Conservation (phyloP, 768 basidiomycete species). For the Mycena capillaripes region DNA sequence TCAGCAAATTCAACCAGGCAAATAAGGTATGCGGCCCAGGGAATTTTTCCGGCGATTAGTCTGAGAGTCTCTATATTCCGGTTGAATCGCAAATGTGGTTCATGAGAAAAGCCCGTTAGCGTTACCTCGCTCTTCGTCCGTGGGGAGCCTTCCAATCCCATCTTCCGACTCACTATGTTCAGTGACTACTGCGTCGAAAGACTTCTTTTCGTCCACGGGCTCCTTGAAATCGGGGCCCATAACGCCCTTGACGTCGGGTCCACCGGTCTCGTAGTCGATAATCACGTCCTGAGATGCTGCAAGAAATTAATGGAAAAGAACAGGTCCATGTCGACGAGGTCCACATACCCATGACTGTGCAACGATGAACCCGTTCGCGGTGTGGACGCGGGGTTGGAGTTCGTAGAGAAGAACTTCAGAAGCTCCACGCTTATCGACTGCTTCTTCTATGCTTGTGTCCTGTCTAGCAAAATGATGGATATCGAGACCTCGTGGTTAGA, state of each 20-base stretch:
- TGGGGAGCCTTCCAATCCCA: constrained; percentile 15
- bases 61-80: constrained; percentile 21
- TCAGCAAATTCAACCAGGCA: constrained; percentile 30
- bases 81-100: neutral
- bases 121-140: constrained; percentile 30
- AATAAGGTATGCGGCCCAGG: constrained; percentile 32
- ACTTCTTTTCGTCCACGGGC: constrained; percentile 16
- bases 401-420: constrained; percentile 11
- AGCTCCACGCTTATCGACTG: neutral
- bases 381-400: neutral
- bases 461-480: neutral
- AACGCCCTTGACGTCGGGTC: constrained; percentile 31
- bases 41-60: constrained; percentile 23
- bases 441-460: neutral
- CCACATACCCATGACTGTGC: constrained; percentile 21
- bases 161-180: constrained; percentile 6
- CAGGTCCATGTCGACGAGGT: neutral
- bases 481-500: neutral
- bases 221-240: constrained; percentile 13
- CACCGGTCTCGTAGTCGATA: constrained; percentile 30
- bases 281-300: constrained; percentile 19
- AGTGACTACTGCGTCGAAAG: neutral
- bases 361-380: neutral
- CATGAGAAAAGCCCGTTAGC: neutral
- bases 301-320: neutral